Conservation (phyloP, 2,329 filamentous ascomycete species). For the Cordyceps farinosa region DNA sequence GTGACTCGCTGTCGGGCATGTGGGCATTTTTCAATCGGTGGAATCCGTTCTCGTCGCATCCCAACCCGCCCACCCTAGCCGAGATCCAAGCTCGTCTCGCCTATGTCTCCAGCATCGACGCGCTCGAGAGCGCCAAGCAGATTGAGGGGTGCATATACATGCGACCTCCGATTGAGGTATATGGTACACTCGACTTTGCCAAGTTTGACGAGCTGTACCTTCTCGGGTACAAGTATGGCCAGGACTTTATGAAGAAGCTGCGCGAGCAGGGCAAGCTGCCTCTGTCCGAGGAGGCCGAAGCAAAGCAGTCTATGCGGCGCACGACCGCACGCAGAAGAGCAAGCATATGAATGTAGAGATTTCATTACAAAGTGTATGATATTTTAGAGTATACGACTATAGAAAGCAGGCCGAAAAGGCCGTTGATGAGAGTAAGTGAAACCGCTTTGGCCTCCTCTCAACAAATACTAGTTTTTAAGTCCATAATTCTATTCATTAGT, state of each 20-base stretch:
- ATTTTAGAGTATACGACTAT: not conserved
- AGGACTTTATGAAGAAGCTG: slow-evolving; percentile 72
- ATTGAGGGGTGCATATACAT: slow-evolving; percentile 93
- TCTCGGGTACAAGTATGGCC: slow-evolving; percentile 82
- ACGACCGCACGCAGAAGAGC: slow-evolving; percentile 77
- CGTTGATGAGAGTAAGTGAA: no score
- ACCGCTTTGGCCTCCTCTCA: not conserved
- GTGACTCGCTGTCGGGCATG: slow-evolving; percentile 88
- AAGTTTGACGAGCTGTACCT: slow-evolving; percentile 97
- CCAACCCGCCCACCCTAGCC: slow-evolving; percentile 90
- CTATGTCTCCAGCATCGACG: slow-evolving; percentile 93
- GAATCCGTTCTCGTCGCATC: slow-evolving; percentile 87
- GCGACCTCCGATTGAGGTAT: slow-evolving; percentile 89
- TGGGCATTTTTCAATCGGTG: slow-evolving; percentile 95
- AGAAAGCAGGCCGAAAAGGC: no score
- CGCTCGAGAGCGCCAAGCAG: slow-evolving; percentile 86
- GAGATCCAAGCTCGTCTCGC: slow-evolving; percentile 94
- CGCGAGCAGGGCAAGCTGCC: slow-evolving; percentile 74
- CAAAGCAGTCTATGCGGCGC: slow-evolving; percentile 70
- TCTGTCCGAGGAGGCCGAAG: slow-evolving; percentile 67
- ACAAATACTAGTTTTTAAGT: not conserved
- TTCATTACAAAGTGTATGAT: not conserved
- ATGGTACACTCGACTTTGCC: slow-evolving; percentile 91
- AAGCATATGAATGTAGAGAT: slow-evolving; percentile 55
- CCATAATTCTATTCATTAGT: not conserved